Evolutionary conservation across 1,284 basidiomycete genomes (phyloP).

Genomic region (Hypsizygus ulmarius): DNA sequence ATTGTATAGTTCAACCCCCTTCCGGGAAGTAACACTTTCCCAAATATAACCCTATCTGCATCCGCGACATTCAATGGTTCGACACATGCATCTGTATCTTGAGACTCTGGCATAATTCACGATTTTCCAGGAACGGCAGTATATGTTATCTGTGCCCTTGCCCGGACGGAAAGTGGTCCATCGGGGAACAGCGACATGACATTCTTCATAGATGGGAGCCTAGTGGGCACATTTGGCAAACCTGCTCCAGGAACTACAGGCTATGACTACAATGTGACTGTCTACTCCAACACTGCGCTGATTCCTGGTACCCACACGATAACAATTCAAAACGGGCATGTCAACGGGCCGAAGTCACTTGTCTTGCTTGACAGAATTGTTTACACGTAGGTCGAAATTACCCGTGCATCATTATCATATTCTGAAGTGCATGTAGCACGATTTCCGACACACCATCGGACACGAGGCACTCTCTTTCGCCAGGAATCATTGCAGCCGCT

Average conservation of each 20-base stretch:
- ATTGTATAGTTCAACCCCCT: slow-evolving; percentile 21
- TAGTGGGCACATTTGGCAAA: slow-evolving; percentile 25
- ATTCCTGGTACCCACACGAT: slow-evolving; percentile 21
- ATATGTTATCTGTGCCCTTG: slow-evolving; percentile 30
- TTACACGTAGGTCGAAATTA: slow-evolving; percentile 21
- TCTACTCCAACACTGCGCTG: slow-evolving; percentile 27
- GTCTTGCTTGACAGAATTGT: slow-evolving; percentile 30
- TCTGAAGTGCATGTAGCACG: background rate
- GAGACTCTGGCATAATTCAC: background rate
- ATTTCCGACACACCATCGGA: background rate
- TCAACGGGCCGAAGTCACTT: slow-evolving; percentile 22
- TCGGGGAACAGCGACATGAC: slow-evolving; percentile 30
- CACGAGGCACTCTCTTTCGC: background rate
- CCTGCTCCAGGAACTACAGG: slow-evolving; percentile 19
- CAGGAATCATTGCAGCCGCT: slow-evolving; percentile 3
- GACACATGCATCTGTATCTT: slow-evolving; percentile 23
- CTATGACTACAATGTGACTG: slow-evolving; percentile 30
- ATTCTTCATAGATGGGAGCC: slow-evolving; percentile 36
- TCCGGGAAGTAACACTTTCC: slow-evolving; percentile 13
- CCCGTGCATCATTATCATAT: background rate
- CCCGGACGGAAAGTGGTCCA: slow-evolving; percentile 18
- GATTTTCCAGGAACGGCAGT: slow-evolving; percentile 25
- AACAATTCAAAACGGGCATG: slow-evolving; percentile 26
- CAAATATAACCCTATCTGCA: slow-evolving; percentile 16
- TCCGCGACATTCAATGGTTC: slow-evolving; percentile 24